These are phyloP conservation scores for Phytophthora citricola DNA, from an alignment of 352 stramenopile species.

Conservation along the genomic window DNA sequence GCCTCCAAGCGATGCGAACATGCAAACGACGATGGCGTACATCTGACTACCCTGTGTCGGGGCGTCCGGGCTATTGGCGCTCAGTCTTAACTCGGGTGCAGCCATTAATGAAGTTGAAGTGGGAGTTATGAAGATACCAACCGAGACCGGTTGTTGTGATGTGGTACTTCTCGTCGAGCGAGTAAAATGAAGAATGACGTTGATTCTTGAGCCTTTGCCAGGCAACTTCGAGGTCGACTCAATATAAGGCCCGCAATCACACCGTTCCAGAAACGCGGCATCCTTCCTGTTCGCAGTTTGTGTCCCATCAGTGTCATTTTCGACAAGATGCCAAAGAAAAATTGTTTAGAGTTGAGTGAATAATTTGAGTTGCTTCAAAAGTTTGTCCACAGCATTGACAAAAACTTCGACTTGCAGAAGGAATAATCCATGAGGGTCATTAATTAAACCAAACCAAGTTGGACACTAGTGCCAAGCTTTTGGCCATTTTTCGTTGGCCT, in stretches of 20 bases:
- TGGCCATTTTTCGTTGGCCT: background rate
- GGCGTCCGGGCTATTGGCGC: slow-evolving; percentile 12
- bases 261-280: slow-evolving; percentile 6
- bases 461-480: background rate
- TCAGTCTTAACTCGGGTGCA: slow-evolving; percentile 17
- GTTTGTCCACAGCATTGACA: too few relatives aligned
- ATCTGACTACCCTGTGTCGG: slow-evolving; percentile 37
- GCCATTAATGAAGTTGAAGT: slow-evolving; percentile 18
- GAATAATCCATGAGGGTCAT: too few relatives aligned
- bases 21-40: slow-evolving; percentile 49
- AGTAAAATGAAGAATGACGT: slow-evolving; percentile 30
- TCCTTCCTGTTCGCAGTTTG: too few relatives aligned
- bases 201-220: background rate
- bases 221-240: slow-evolving; percentile 3
- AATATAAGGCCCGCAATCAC: slow-evolving; percentile 13
- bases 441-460: too few relatives aligned
- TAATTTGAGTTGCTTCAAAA: too few relatives aligned
- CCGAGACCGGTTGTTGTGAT: slow-evolving; percentile 8
- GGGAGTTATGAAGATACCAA: slow-evolving; percentile 18
- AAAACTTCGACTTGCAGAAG: too few relatives aligned
- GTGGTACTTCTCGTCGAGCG: slow-evolving; percentile 20
- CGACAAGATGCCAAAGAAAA: too few relatives aligned
- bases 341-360: too few relatives aligned
- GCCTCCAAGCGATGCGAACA: slow-evolving; percentile 38
- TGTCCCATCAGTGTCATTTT: too few relatives aligned